phyloP scores from a whole-genome alignment of 805 yeast genomes.

The Dipodascus geniculatus region DNA sequence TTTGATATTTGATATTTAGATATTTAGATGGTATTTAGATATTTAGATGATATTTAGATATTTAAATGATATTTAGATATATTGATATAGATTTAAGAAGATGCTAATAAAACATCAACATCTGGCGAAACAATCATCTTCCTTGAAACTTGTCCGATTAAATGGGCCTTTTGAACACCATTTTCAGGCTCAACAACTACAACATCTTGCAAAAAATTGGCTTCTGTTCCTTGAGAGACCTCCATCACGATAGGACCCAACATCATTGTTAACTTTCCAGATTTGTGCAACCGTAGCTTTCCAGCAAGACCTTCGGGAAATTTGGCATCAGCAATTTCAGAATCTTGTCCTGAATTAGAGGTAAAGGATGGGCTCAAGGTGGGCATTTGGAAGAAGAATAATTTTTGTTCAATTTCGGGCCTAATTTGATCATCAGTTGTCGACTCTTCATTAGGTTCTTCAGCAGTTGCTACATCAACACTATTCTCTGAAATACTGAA shows the following conservation, averaged over 20 bases:
- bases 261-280: constrained; percentile 69
- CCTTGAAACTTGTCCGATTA: constrained; percentile 44
- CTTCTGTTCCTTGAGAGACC: constrained; percentile 57
- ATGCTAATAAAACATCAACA: constrained; percentile 6
- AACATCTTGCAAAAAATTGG: constrained; percentile 64
- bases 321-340: constrained; percentile 7
- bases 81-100: no score
- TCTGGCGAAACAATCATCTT: constrained; percentile 52
- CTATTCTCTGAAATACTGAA: constrained; percentile 6
- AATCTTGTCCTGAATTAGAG: constrained; percentile 3
- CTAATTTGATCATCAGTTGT: constrained; percentile 1
- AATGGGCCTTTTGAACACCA: constrained; percentile 28
- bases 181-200: constrained; percentile 40
- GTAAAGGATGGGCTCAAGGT: constrained; percentile 31
- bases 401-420: constrained; percentile 17
- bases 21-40: no score
- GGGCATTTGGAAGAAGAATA: constrained; percentile 39
- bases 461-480: constrained; percentile 1
- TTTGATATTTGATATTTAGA: no score
- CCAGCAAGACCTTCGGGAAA: constrained; percentile 56
- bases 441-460: constrained; percentile 7
- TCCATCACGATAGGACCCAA: constrained; percentile 62
- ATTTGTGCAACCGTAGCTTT: constrained; percentile 59
- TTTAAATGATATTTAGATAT: no score
- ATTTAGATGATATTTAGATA: no score